Conservation (phyloP, 305 asterid species). For the Solanum hybrid region DNA sequence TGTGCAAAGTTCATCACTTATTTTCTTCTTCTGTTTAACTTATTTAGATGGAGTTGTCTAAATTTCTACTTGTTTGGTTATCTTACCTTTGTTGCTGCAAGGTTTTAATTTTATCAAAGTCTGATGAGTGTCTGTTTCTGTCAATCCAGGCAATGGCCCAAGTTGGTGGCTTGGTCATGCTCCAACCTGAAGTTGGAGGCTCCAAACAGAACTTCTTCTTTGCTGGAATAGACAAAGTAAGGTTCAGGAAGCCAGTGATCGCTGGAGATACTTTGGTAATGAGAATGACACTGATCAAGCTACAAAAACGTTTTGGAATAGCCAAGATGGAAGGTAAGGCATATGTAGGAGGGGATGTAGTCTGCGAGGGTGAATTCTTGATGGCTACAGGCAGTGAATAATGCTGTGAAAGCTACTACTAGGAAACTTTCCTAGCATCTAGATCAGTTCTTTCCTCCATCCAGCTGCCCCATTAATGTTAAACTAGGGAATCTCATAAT, state of each 20-base stretch:
- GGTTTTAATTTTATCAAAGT: not conserved
- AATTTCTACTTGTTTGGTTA: not conserved
- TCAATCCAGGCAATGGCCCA: slow-evolving; percentile 83
- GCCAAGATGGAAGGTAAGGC: slow-evolving; percentile 92
- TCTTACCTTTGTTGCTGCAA: not conserved
- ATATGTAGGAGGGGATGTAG: slow-evolving; percentile 60
- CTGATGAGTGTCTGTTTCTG: slow-evolving; percentile 8
- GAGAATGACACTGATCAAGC: slow-evolving; percentile 82
- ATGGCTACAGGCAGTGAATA: slow-evolving; percentile 58
- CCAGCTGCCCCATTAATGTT: not conserved
- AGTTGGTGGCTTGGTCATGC: slow-evolving; percentile 90
- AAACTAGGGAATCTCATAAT: not conserved
- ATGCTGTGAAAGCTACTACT: not conserved
- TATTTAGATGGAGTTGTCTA: not conserved
- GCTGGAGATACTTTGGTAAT: slow-evolving; percentile 64
- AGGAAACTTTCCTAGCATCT: not conserved
- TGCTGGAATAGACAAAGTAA: slow-evolving; percentile 66
- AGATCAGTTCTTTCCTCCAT: not conserved
- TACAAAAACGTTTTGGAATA: slow-evolving; percentile 79
- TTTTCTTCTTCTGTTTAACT: not conserved
- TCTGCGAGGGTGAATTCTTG: slow-evolving; percentile 82
- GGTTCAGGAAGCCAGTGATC: slow-evolving; percentile 60
- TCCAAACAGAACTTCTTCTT: slow-evolving; percentile 54
- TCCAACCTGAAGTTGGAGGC: slow-evolving; percentile 83
- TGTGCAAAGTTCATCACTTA: not conserved